These are phyloP conservation scores for Neurospora sp. DNA, from an alignment of 495 filamentous ascomycete species.

Conservation along the genomic window DNA sequence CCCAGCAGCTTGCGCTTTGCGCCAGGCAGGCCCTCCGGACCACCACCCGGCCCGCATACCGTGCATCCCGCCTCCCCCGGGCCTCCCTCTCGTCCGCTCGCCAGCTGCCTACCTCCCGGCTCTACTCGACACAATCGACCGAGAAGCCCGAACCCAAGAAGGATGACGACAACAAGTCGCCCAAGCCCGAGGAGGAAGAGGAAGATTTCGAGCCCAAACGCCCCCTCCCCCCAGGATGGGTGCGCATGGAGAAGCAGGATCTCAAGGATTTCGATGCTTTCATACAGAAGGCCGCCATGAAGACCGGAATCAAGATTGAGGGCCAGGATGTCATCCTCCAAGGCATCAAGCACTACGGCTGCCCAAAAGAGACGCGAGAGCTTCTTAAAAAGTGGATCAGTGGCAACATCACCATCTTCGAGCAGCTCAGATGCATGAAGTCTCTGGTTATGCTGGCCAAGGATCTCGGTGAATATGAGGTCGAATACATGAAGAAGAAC, in stretches of 20 bases:
- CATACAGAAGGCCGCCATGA: neutral
- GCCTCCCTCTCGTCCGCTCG: constrained; percentile 3
- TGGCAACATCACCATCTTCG: constrained; percentile 51
- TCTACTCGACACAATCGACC: constrained; percentile 15
- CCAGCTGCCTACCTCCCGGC: constrained; percentile 3
- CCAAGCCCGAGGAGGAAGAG: neutral
- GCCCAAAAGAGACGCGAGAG: constrained; percentile 20
- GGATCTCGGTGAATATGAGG: constrained; percentile 6
- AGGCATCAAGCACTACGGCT: constrained; percentile 13
- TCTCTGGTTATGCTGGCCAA: constrained; percentile 10
- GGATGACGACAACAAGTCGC: neutral
- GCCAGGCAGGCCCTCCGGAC: constrained; percentile 15
- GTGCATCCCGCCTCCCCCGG: constrained; percentile 8
- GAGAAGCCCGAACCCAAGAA: constrained; percentile 1
- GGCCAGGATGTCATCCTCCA: constrained; percentile 3
- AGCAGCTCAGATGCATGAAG: constrained; percentile 35
- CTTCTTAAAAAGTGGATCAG: constrained; percentile 46
- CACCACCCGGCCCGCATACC: constrained; percentile 10
- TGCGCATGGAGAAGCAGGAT: constrained; percentile 24
- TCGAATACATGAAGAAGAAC: neutral
- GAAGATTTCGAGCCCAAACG: neutral
- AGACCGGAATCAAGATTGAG: neutral
- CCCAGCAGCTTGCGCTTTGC: constrained; percentile 20
- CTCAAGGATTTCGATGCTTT: constrained; percentile 3
- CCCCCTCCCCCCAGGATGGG: constrained; percentile 26